These are phyloP conservation scores for Colletotrichum nymphaeae DNA, from an alignment of 2,329 filamentous ascomycete genomes.

Conservation along the genomic window DNA sequence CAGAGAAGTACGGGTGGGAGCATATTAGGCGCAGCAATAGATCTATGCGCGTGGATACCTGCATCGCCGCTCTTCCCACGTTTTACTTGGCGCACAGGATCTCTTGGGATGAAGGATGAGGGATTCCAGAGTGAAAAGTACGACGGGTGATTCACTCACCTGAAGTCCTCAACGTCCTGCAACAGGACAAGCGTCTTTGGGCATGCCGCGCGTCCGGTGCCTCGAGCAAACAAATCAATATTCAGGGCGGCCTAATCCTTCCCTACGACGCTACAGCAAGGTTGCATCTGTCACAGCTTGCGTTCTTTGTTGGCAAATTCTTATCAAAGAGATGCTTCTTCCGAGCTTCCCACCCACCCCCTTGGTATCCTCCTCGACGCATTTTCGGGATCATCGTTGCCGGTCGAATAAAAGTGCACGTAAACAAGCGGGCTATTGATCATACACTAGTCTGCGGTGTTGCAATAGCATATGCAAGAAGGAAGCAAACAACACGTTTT, in stretches of 20 bases:
- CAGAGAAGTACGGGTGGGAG: background rate
- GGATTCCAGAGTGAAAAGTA: background rate
- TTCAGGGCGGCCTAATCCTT: background rate
- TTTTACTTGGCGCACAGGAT: background rate
- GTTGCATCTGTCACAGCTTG: background rate
- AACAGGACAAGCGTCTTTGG: no score
- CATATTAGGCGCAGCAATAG: background rate
- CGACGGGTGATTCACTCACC: background rate
- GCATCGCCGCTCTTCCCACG: background rate
- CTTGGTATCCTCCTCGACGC: background rate
- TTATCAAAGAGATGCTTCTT: background rate
- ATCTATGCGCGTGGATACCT: background rate
- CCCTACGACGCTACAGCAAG: background rate
- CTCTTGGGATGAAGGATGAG: background rate
- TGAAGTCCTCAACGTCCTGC: background rate
- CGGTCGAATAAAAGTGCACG: background rate
- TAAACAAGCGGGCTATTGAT: background rate
- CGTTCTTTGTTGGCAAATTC: background rate
- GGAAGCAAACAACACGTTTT: slow-evolving; percentile 21
- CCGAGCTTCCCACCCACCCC: no score
- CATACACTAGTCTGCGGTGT: background rate
- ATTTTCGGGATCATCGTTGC: background rate
- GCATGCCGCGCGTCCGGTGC: background rate
- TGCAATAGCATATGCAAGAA: background rate
- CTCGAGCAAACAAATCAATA: background rate